Base-by-base conservation (phyloP, 208 protist genomes). In the Crithidia acanthocephali region DNA sequence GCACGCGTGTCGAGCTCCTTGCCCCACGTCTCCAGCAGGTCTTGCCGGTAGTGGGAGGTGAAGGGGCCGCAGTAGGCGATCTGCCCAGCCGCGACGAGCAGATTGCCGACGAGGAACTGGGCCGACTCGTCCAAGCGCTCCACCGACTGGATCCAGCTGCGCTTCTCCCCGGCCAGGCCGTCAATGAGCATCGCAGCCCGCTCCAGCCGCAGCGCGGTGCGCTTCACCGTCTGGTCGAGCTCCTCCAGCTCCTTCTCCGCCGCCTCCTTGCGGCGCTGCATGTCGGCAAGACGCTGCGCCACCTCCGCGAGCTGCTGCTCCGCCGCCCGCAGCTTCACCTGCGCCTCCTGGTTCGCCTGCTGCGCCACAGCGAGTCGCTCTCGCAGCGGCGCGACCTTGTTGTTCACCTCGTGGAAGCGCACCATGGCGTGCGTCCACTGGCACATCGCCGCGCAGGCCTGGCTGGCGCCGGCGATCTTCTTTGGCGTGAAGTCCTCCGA, bases 361-460 rank as follows among this genome's bases (percentile, higher is more conserved):
- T 99, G 84, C 9, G 98, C 97, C 28, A 96, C 76, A 15, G 81
- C 87, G 18, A 99, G 86, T 11, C 83, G 68, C 78, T 97, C 50
- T 11, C 96, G 86, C 76, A 99, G 95, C 32, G 98, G 98, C 63
- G 89, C 88, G 2, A 99, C 98, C 63, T 95, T 93, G 77, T 97
- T 98, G 76, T 96, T 95, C 32, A 98, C 98, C 74, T 91, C 82
- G 77, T 99, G 92, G 80, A 99, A 99, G 65, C 94, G 98, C 65
- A 98, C 88, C 97, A 99, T 99, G 32, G 98, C 98, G 62, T 98
- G 91, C 10, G 98, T 98, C 98, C 98, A 99, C 78, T 98, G 89
- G 70, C 98, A 99, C 89, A 99, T 98, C 18, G 98, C 97, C 11
- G 97, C 98, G 78, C 98, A 99, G 5, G 98, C 98, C 76, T 97